These are phyloP conservation scores for Geotrichum klebahnii DNA, from an alignment of 1,139 yeast species.

Conservation along the genomic window DNA sequence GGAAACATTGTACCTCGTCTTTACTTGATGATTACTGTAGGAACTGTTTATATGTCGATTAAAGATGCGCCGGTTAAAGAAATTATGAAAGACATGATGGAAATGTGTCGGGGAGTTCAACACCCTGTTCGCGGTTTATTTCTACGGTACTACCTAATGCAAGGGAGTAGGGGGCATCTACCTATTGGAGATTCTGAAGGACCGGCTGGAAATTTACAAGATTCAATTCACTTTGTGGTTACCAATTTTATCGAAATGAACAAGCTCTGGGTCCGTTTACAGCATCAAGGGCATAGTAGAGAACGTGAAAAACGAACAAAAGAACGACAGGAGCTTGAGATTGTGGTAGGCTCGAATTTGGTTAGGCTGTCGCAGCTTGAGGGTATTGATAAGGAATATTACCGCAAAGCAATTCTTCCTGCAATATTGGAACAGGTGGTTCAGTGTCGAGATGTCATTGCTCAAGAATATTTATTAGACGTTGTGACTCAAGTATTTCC, in stretches of 20 bases:
- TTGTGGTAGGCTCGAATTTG: slow-evolving; percentile 86
- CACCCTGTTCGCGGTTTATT: slow-evolving; percentile 86
- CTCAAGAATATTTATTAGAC: slow-evolving; percentile 86
- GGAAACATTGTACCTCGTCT: slow-evolving; percentile 80
- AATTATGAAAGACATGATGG: slow-evolving; percentile 92
- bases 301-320: slow-evolving; percentile 69
- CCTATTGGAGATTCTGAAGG: slow-evolving; percentile 43
- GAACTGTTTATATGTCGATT: slow-evolving; percentile 77
- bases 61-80: slow-evolving; percentile 79
- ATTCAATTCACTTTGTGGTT: slow-evolving; percentile 68
- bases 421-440: slow-evolving; percentile 84
- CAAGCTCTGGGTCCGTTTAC: slow-evolving; percentile 92
- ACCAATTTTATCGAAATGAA: slow-evolving; percentile 95
- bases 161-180: slow-evolving; percentile 68
- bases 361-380: slow-evolving; percentile 85
- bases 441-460: slow-evolving; percentile 89
- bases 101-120: slow-evolving; percentile 96
- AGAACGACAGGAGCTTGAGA: slow-evolving; percentile 87
- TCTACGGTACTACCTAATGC: slow-evolving; percentile 81
- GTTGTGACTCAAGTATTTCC: slow-evolving; percentile 92
- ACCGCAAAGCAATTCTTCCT: slow-evolving; percentile 66
- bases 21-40: slow-evolving; percentile 92
- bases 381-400: slow-evolving; percentile 61
- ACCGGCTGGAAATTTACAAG: slow-evolving; percentile 51
- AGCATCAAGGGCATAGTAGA: slow-evolving; percentile 89